Percentiles rank a stretch among this genome's conserved stretches.
phyloP scores from a whole-genome alignment of 257 asterid genomes.

The Asclepias syriaca region DNA sequence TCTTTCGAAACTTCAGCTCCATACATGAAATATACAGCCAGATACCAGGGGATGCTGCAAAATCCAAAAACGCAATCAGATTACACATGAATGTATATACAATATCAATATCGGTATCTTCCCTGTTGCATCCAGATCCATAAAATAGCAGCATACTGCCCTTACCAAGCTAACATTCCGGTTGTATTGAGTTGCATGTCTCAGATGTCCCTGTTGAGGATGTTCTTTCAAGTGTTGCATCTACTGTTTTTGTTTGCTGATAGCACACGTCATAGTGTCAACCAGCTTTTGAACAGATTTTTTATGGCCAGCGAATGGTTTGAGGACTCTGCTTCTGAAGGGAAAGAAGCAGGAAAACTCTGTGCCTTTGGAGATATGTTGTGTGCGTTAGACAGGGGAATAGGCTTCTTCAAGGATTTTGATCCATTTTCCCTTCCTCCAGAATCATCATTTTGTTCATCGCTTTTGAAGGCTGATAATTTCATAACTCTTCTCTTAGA shows the following conservation, averaged over 20 bases:
- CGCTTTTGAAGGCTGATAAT: too few species aligned
- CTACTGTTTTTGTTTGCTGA: conserved; percentile 33
- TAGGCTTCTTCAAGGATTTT: too few species aligned
- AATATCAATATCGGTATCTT: conserved; percentile 63
- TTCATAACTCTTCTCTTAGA: too few species aligned
- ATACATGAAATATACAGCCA: conserved; percentile 45
- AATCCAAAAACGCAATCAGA: conserved; percentile 7
- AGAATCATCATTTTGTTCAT: too few species aligned
- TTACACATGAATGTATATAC: conserved; percentile 21
- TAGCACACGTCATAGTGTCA: too few species aligned
- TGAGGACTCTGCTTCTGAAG: too few species aligned
- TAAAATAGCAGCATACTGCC: conserved; percentile 50
- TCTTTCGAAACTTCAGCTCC: conserved; percentile 69
- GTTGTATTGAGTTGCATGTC: conserved; percentile 28
- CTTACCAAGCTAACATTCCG: conserved; percentile 32
- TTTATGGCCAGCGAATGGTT: too few species aligned
- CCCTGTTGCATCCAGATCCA: conserved; percentile 62
- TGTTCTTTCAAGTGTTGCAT: conserved; percentile 43
- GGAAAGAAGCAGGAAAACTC: too few species aligned
- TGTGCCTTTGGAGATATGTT: too few species aligned
- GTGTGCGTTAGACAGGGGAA: too few species aligned
- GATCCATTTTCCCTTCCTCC: too few species aligned
- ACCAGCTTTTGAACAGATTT: too few species aligned
- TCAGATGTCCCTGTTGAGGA: conserved; percentile 38
- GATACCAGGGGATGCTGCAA: conserved; percentile 69